Evolutionary conservation across 1,284 basidiomycete genomes (phyloP).

Genomic region (Heimioporus punctisporus): DNA sequence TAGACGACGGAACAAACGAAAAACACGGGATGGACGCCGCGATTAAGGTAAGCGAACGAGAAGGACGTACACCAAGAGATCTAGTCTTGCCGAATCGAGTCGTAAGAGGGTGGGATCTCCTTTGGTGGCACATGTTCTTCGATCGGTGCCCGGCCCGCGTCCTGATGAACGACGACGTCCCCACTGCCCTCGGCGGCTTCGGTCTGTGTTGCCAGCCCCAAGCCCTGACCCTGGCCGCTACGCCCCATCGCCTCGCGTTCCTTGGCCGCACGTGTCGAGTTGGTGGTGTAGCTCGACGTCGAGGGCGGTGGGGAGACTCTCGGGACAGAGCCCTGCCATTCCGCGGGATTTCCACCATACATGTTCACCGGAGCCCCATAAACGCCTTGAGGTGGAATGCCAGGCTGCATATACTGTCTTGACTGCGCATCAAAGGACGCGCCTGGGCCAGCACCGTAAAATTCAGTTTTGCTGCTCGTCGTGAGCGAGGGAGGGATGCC

Average conservation of each 20-base stretch:
- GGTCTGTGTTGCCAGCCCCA: slow-evolving; percentile 24
- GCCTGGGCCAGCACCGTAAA: background rate
- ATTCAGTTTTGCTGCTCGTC: background rate
- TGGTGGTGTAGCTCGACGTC: slow-evolving; percentile 16
- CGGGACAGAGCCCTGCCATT: slow-evolving; percentile 20
- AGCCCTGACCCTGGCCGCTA: slow-evolving; percentile 9
- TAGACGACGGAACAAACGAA: too few species aligned
- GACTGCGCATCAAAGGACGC: background rate
- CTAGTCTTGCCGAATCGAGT: slow-evolving; percentile 29
- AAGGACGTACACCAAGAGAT: too few species aligned
- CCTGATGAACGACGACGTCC: slow-evolving; percentile 32
- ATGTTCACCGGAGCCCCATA: slow-evolving; percentile 7
- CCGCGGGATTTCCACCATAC: slow-evolving; percentile 15
- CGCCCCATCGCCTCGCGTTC: slow-evolving; percentile 22
- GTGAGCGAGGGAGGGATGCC: slow-evolving; percentile 4
- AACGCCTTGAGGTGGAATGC: background rate
- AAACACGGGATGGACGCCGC: too few species aligned
- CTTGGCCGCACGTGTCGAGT: slow-evolving; percentile 11
- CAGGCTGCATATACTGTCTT: slow-evolving; percentile 8
- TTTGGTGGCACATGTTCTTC: slow-evolving; percentile 18
- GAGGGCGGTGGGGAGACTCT: slow-evolving; percentile 21
- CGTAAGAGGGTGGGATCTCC: slow-evolving; percentile 35
- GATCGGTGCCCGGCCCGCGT: slow-evolving; percentile 26
- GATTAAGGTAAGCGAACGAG: too few species aligned
- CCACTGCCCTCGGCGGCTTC: slow-evolving; percentile 26